Conservation (phyloP, 495 filamentous ascomycete genomes). For the Tuber borchii region DNA sequence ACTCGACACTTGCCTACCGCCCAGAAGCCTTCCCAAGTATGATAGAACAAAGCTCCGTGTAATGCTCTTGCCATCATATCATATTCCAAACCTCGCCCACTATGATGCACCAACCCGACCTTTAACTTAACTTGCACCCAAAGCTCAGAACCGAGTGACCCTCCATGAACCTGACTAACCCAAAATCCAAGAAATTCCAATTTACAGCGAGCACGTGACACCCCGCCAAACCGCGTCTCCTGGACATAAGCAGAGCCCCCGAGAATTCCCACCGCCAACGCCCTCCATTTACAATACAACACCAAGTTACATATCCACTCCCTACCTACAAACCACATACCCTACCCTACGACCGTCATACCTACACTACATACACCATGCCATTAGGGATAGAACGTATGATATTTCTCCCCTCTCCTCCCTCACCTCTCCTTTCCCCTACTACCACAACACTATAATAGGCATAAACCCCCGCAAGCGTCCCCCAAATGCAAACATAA, state of each 20-base stretch:
- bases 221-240: not conserved
- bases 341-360: too few species aligned
- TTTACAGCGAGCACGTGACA: not conserved
- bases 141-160: not conserved
- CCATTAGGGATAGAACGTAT: not conserved
- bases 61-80: not conserved
- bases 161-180: not conserved
- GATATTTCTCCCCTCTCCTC: not conserved
- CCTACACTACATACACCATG: not conserved
- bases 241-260: not conserved
- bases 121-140: not conserved
- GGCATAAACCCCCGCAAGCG: conserved; percentile 57
- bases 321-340: not conserved
- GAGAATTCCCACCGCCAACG: not conserved
- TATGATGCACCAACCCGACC: not conserved
- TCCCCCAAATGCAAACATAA: conserved; percentile 62
- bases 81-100: not conserved
- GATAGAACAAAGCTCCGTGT: too few species aligned
- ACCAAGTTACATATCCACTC: not conserved
- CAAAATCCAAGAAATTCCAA: not conserved
- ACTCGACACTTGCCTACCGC: not conserved
- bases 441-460: not conserved
- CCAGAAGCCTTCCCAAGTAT: not conserved
- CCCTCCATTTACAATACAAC: too few species aligned
- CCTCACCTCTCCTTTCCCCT: not conserved